Base-by-base conservation (phyloP, 352 stramenopile genomes). In the Phytophthora pinifolia region DNA sequence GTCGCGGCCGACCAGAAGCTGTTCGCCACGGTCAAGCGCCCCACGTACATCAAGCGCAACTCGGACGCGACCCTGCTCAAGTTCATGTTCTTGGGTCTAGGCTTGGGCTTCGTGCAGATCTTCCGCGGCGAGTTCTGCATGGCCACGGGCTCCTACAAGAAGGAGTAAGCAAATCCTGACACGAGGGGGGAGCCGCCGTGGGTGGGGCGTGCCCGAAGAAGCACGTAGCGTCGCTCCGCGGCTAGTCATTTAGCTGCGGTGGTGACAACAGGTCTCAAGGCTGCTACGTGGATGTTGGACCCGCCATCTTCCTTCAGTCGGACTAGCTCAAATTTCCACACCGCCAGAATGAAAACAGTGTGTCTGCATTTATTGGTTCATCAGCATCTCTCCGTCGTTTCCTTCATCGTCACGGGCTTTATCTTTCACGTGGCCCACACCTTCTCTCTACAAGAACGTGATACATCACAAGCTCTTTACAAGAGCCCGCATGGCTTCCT, bases 91-190 rank as follows among this genome's bases (percentile, higher is more conserved):
- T 44, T 54, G n/a, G 56, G 64, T 46, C 75, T 76, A 17, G 77
- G 37, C 47, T 9, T 92, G 29, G 81, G 81, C 41, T 75, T 89
- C 39, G 32, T 74, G 54, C 79, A 89, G 65, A 70, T 72, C 39
- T 34, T 86, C 50, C 72, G 72, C 34, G 81, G 81, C n/a, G 79
- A 89, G 61, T 41, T 84, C 51, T 74, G 60, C 73, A 92, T 92
- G 81, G 74, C 71, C 65, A 84, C 65, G 32, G 79, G 79, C 50
- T 72, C 58, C 20, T 55, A 65, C 68, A 91, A 91, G 74, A 87
- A 87, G 59, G 72, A 88, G 20, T 88, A 83, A 85, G 50, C 59
- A 36, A 14, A 31, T 6, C 20, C 31, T 15, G 29, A 35, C 38
- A 20, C 7, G 6, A 31, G 5, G 15, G 31, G 32, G n/a, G 36